Base-by-base conservation (phyloP, 176 grass and related monocot genomes). In the Aechmea fasciata region DNA sequence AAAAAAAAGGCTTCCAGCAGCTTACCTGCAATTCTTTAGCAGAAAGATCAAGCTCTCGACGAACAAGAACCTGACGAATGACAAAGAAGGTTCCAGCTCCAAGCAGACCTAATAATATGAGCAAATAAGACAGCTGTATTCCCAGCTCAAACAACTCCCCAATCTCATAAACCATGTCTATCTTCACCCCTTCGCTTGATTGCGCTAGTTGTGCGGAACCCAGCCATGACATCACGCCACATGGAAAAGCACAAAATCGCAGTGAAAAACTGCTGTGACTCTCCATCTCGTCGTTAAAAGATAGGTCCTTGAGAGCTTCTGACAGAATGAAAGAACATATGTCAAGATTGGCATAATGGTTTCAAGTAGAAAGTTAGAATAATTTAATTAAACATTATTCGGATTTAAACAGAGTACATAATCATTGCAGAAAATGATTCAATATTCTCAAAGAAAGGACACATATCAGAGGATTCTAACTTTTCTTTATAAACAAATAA, bases 11-110 rank as follows among this genome's bases (percentile, higher is more conserved):
- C 61, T 74, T 18, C 20, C 10, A 71, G 50, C 41, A 65, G 53
- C 66, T 73, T 87, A 92, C 93, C 78, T 97, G 93, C 79, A 97
- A 85, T 69, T 97, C 93, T 87, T 97, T 97, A 6, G 93, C 93
- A 75, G 93, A 97, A 83, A 97, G 89, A 69, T 97, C 93, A n/a
- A 97, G 89, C 73, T 97, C 93, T 13, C 93, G 68, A 52, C 93
- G 89, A 25, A 97, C 86, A 10, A 97, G 93, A 64, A 97, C 93
- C 68, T 97, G 93, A 25, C 89, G 89, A 61, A 97, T 90, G 57
- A 97, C 89, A 57, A 75, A 97, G 65, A 97, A 97, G 41, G 89
- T 79, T 49, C 94, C 94, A 81, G 81, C 84, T 71, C 94, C 89
- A 72, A 97, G 94, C 12, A 97, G 86, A 2, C 83, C 94, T 49